Conservation (phyloP, 305 asterid genomes). For the Stenogyne calaminthoides region DNA sequence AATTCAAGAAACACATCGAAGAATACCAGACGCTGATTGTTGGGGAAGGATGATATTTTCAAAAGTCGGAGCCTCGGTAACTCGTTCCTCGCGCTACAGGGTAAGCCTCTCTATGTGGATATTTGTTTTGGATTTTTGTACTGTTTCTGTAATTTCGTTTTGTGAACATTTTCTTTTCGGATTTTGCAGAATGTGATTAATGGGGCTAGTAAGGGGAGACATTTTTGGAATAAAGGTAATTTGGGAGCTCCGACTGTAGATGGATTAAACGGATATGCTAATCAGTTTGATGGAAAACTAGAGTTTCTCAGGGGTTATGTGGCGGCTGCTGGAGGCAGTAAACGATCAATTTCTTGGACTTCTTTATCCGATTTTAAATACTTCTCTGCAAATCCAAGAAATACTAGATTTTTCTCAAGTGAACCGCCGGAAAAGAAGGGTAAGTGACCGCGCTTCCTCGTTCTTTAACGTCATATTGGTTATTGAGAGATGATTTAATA, state of each 20-base stretch:
- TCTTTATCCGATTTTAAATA: conserved; percentile 52
- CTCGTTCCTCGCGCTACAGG: conserved; percentile 63
- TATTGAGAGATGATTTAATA: conserved; percentile 2
- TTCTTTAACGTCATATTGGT: neutral
- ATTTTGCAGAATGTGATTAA: conserved; percentile 61
- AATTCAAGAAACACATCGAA: neutral
- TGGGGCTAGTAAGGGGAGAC: conserved; percentile 46
- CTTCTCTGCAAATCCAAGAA: conserved; percentile 45
- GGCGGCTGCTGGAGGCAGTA: conserved; percentile 50
- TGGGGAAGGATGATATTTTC: conserved; percentile 59
- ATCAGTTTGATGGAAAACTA: conserved; percentile 51
- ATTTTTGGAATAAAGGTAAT: conserved; percentile 38
- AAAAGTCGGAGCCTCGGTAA: conserved; percentile 51
- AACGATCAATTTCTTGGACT: conserved; percentile 40
- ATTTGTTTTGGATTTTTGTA: neutral
- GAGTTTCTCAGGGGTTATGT: conserved; percentile 73
- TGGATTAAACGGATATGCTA: conserved; percentile 23
- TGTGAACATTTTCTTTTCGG: conserved; percentile 9
- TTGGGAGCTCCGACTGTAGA: conserved; percentile 40
- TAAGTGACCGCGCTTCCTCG: conserved; percentile 30
- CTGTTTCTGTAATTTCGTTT: conserved; percentile 4
- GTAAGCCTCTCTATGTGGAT: conserved; percentile 40
- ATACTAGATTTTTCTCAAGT: conserved; percentile 58
- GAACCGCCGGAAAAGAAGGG: conserved; percentile 80
- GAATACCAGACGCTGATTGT: neutral